A percentile compares a stretch with the other conserved stretches of the same genome.
phyloP scores from a whole-genome alignment of 495 filamentous ascomycete species.

The Aspergillus olivimuriae region DNA sequence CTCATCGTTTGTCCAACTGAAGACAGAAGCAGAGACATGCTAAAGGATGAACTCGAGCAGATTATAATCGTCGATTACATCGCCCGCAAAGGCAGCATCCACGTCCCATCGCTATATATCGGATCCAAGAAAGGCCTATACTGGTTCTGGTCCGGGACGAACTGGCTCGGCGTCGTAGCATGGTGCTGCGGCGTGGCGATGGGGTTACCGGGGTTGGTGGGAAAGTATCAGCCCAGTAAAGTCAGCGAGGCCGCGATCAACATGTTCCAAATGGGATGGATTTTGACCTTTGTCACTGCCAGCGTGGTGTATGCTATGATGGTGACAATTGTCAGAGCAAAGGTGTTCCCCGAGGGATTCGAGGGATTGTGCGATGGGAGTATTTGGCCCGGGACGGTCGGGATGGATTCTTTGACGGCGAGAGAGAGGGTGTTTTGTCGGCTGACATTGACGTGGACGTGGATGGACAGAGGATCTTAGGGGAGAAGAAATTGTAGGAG shows the following conservation, averaged over 20 bases:
- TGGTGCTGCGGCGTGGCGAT: constrained; percentile 4
- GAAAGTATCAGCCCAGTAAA: constrained; percentile 2
- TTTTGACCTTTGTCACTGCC: constrained; percentile 4
- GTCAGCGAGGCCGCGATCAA: constrained; percentile 5
- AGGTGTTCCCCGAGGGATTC: constrained; percentile 1
- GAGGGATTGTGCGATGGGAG: constrained; percentile 1
- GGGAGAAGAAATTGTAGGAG: no score
- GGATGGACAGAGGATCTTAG: no score
- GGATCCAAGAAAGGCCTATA: background rate
- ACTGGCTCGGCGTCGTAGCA: constrained; percentile 2
- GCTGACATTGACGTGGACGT: no score
- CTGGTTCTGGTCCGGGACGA: constrained; percentile 7
- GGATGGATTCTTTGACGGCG: constrained; percentile 7
- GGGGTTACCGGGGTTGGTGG: constrained; percentile 5
- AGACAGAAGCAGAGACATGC: no score
- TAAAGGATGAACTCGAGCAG: background rate
- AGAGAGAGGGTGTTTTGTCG: no score
- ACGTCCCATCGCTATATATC: constrained; percentile 5
- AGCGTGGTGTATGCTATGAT: constrained; percentile 1
- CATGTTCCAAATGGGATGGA: constrained; percentile 8
- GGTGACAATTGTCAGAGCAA: background rate
- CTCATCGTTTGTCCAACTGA: background rate
- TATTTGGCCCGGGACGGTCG: constrained; percentile 4
- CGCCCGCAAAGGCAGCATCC: constrained; percentile 8
- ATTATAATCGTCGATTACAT: constrained; percentile 6